A percentile compares a stretch with the other conserved stretches of the same genome.
Conservation (phyloP, 2,329 filamentous ascomycete species). For the Ustulina deusta region DNA sequence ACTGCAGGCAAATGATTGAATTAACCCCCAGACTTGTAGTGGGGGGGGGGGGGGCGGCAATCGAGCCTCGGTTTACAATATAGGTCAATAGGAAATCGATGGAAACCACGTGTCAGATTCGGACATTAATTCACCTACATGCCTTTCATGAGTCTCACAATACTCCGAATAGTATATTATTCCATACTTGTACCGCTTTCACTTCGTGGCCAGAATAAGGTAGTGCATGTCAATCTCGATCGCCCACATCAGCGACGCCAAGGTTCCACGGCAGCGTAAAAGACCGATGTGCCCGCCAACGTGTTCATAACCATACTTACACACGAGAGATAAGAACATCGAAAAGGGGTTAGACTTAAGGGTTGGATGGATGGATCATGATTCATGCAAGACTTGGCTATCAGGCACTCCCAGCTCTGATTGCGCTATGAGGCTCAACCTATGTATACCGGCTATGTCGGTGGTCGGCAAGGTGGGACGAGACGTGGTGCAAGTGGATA, state of each 20-base stretch:
- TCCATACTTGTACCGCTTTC: background rate
- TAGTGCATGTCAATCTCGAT: slow-evolving; percentile 10
- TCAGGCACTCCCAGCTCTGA: background rate
- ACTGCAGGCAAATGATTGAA: background rate
- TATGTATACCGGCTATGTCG: slow-evolving; percentile 26
- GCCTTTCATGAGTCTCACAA: background rate
- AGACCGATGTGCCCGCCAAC: slow-evolving; percentile 12
- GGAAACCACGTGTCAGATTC: background rate
- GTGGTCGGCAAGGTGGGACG: slow-evolving; percentile 20
- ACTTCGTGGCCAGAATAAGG: background rate
- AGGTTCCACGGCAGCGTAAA: slow-evolving; percentile 28
- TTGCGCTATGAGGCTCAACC: background rate
- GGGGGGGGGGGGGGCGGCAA: too few species aligned
- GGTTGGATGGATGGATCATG: background rate
- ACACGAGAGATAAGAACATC: slow-evolving; percentile 2
- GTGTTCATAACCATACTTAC: background rate
- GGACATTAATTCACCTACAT: background rate
- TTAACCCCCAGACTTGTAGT: background rate
- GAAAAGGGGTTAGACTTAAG: slow-evolving; percentile 8
- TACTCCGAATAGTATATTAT: background rate
- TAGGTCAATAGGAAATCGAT: background rate
- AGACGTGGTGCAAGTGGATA: background rate
- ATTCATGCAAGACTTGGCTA: background rate
- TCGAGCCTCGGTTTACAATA: background rate
- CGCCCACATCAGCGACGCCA: slow-evolving; percentile 22